Evolutionary conservation across 345 rosid genomes (phyloP), one percentile per base, ranked within the genome.

Genomic region (Cochlearia excelsa): DNA sequence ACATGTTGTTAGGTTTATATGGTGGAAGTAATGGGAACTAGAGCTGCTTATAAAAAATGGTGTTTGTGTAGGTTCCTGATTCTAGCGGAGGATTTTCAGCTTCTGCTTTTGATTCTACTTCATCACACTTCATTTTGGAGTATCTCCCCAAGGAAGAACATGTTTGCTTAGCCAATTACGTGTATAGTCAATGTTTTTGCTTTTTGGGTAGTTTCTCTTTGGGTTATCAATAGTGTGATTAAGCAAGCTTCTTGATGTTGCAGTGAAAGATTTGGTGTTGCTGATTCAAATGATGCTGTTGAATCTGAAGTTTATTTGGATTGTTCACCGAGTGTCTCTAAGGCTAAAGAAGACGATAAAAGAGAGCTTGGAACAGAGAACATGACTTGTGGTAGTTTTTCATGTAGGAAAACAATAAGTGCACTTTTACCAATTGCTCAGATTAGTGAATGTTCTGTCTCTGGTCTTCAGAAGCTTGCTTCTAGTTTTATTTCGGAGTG

Each of bases 401-500:
- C 87, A 66, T 82, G 88, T 66, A 34, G 55, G 23, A 78, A 83
- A 69, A 72, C 68, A 9, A 62, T 82, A 28, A 64, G 70, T 78
- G 75, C 85, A 35, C 72, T 90, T 73, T 84, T 74, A 51, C 94
- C 97, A 5, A 38, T 76, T 75, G 89, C 91, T 65, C 74, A 43
- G 56, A 34, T 80, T 62, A 82, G 61, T 30, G 46, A 38, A 61
- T 77, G 81, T 34, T 85, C 82, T 50, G 64, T 52, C 54, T 68
- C 78, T 55, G 4, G 38, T 51, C 76, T 87, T 38, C 72, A 87
- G 69, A 81, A 76, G 35, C 65, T 84, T 60, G 84, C 81, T 71
- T 76, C 71, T 65, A 62, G 61, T 45, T 85, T 75, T 72, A 57
- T 70, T 54, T 81, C 80, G 57, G 85, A 84, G 55, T 66, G 50